These are phyloP conservation scores for Cystobasidiaceae sp. DNA, from an alignment of 1,284 basidiomycete species.

Conservation along the genomic window DNA sequence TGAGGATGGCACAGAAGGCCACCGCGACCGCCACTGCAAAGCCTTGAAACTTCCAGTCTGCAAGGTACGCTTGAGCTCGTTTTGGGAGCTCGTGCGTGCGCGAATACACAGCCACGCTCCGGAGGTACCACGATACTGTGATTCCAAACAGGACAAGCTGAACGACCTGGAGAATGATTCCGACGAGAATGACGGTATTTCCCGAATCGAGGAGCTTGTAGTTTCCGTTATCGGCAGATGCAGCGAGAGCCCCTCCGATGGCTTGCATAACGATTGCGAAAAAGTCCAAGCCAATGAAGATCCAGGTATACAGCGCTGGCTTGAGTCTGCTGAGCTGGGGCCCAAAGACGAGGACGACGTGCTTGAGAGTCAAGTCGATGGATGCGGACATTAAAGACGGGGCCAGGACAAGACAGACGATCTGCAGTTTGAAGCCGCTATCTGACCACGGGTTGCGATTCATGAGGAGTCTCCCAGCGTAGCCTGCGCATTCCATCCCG, in stretches of 20 bases:
- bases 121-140: not conserved
- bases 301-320: conserved; percentile 16
- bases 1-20: conserved; percentile 17
- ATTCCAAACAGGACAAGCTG: conserved; percentile 20
- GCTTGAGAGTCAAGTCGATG: conserved; percentile 17
- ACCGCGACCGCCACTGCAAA: not conserved
- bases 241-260: conserved; percentile 20
- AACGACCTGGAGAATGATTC: conserved; percentile 23
- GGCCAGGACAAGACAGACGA: conserved; percentile 16
- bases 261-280: conserved; percentile 24
- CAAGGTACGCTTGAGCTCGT: not conserved
- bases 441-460: conserved; percentile 10
- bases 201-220: not conserved
- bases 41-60: not conserved
- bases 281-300: conserved; percentile 28
- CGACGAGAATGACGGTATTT: conserved; percentile 14
- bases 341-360: conserved; percentile 23
- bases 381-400: conserved; percentile 18
- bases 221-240: conserved; percentile 3
- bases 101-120: not conserved
- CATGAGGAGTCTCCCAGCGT: conserved; percentile 17
- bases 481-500: conserved; percentile 11
- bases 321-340: conserved; percentile 7
- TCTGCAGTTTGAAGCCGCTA: conserved; percentile 15
- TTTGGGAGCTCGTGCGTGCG: conserved; percentile 1